phyloP scores from a whole-genome alignment of 345 rosid species.

The Eutrema heterophyllum region DNA sequence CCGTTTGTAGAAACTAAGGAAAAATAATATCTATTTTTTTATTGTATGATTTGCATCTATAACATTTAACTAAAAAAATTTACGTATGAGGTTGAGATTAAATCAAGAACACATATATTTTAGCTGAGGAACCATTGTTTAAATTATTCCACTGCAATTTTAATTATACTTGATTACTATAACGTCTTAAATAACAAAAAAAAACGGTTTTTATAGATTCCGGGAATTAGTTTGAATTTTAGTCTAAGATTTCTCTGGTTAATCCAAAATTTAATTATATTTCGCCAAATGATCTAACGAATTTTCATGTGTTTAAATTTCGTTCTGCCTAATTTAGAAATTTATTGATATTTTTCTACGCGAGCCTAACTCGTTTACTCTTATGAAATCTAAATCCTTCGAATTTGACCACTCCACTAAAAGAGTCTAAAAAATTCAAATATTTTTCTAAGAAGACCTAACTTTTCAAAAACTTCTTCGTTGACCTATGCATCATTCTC shows the following conservation, averaged over 20 bases:
- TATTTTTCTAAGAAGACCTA: slow-evolving; percentile 17
- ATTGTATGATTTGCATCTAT: too few species aligned
- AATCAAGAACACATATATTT: not conserved
- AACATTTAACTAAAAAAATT: too few species aligned
- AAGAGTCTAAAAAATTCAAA: slow-evolving; percentile 20
- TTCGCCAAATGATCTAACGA: not conserved
- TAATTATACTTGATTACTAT: too few species aligned
- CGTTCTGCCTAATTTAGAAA: slow-evolving; percentile 23
- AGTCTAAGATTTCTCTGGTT: not conserved
- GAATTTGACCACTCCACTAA: slow-evolving; percentile 33
- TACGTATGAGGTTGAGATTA: not conserved
- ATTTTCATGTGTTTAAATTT: not conserved
- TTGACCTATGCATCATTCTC: slow-evolving; percentile 15
- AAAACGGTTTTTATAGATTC: too few species aligned
- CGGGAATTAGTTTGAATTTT: too few species aligned
- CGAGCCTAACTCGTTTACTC: slow-evolving; percentile 28
- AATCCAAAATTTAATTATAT: not conserved
- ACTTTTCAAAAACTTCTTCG: not conserved
- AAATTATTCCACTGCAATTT: too few species aligned
- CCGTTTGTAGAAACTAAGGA: too few species aligned
- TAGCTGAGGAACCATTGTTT: too few species aligned
- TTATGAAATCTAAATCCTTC: slow-evolving; percentile 12
- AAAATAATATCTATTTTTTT: too few species aligned
- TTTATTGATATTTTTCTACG: slow-evolving; percentile 1
- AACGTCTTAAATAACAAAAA: too few species aligned